Evolutionary conservation across 495 filamentous ascomycete species (phyloP), one percentile per base, ranked within the genome.

Genomic region (Talaromyces wortmannii): DNA sequence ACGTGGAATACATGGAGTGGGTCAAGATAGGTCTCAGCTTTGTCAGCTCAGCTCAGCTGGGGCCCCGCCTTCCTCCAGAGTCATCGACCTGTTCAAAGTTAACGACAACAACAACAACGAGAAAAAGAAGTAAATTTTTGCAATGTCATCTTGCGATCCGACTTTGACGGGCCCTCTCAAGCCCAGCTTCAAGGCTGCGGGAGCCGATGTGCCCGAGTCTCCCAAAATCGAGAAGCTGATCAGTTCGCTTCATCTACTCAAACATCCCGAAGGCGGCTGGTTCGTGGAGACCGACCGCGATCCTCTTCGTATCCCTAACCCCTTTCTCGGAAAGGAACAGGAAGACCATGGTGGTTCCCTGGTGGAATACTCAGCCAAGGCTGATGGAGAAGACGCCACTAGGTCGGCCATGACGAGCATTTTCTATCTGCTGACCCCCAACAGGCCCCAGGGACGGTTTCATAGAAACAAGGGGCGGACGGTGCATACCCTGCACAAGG

Each of bases 181-280:
- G 13, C 36, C 36, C 36, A 40, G 36, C 36, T 40, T 40, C 36
- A 5, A 1, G 36, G 36, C 36, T 40, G 36, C 8, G 8, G 36
- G 36, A 8, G 36, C 8, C 8, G 13, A 40, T 8, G 36, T 13
- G 8, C 13, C 63, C 33, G 75, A 82, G 57, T 46, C 72, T 8
- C 59, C 69, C 7, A 7, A 51, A 8, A 64, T 74, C 40, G 56
- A 70, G 50, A 46, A 63, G 42, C 59, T 80, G 11, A 79, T 86
- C 63, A 32, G 53, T 12, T 58, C 61, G 23, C 71, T 86, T 18
- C 15, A 63, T 23, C 67, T 84, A 5, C 57, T 63, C 30, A 67
- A 73, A 10, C 84, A 88, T 64, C 68, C 79, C 53, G 83, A 85
- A 71, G 84, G 84, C 31, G 86, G 84, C 45, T 89, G 81, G 67